phyloP scores from a whole-genome alignment of 768 basidiomycete genomes.

The Panellus pusillus region DNA sequence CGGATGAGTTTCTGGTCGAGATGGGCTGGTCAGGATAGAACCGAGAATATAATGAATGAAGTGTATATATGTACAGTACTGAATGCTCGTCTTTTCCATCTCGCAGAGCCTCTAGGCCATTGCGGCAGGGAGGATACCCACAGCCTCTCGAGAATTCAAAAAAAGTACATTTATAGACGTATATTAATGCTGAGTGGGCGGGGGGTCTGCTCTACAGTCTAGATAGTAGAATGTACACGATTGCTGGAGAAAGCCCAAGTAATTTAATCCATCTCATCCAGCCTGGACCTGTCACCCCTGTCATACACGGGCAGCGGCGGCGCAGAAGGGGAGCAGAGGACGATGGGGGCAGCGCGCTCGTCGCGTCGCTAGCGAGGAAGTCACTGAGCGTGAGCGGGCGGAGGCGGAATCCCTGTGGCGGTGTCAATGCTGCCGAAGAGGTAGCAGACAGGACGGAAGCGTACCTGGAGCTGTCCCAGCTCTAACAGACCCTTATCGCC shows the following conservation, averaged over 20 bases:
- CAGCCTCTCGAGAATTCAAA: too few relatives aligned
- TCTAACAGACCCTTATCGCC: constrained; percentile 42
- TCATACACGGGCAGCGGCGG: not conserved
- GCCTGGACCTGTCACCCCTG: not conserved
- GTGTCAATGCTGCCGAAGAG: not conserved
- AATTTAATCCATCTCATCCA: constrained; percentile 11
- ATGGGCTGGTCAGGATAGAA: constrained; percentile 26
- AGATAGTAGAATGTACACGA: too few relatives aligned
- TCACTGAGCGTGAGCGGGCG: constrained; percentile 72
- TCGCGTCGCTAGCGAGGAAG: constrained; percentile 41
- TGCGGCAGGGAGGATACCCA: too few relatives aligned
- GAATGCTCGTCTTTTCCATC: too few relatives aligned
- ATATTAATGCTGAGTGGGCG: too few relatives aligned
- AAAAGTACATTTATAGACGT: too few relatives aligned
- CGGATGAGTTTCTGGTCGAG: constrained; percentile 49
- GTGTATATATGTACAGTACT: too few relatives aligned
- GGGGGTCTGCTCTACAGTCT: too few relatives aligned
- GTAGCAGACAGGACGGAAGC: constrained; percentile 2
- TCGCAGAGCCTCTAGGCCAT: too few relatives aligned
- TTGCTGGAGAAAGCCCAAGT: too few relatives aligned
- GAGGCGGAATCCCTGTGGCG: constrained; percentile 71
- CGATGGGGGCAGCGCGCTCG: constrained; percentile 2
- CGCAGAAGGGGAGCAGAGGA: not conserved
- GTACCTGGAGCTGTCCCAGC: constrained; percentile 51
- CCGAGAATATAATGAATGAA: too few relatives aligned